A percentile compares a stretch with the other conserved stretches of the same genome.
These are phyloP conservation scores for Aspergillus sp. DNA, from an alignment of 2,329 filamentous ascomycete genomes.

Conservation along the genomic window DNA sequence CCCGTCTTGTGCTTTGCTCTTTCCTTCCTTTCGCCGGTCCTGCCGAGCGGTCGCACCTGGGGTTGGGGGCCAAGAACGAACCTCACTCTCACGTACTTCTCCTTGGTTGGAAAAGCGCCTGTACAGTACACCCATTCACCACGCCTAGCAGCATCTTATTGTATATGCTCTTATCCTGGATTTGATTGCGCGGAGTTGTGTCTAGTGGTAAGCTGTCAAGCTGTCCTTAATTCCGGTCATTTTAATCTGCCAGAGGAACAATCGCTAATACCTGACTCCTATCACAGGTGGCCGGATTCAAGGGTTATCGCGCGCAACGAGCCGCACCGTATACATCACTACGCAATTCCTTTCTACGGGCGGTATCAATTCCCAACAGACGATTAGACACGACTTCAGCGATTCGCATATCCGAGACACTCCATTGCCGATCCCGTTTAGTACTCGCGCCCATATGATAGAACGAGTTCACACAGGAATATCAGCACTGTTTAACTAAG, in stretches of 20 bases:
- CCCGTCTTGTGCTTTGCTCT: slow-evolving; percentile 21
- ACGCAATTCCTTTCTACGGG: not conserved
- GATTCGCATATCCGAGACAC: not conserved
- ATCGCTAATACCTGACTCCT: not conserved
- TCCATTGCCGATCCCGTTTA: not conserved
- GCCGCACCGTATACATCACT: not conserved
- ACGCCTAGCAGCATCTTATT: not conserved
- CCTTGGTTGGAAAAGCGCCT: slow-evolving; percentile 20
- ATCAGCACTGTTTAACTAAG: slow-evolving; percentile 8
- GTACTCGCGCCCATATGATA: slow-evolving; percentile 11
- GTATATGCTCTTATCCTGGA: slow-evolving; percentile 9
- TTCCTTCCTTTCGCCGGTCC: slow-evolving; percentile 17
- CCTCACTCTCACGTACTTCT: slow-evolving; percentile 20
- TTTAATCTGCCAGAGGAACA: not conserved
- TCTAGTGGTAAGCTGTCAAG: slow-evolving; percentile 13
- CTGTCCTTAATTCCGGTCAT: not conserved
- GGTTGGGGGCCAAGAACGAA: slow-evolving; percentile 22
- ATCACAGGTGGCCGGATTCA: not conserved
- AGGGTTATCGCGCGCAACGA: not conserved
- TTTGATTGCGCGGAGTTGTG: slow-evolving; percentile 8
- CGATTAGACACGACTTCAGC: not conserved
- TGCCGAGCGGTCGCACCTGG: slow-evolving; percentile 24
- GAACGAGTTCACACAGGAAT: slow-evolving; percentile 1
- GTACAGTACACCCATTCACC: slow-evolving; percentile 2
- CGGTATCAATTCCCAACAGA: not conserved